Base-by-base conservation (phyloP, 2,329 filamentous ascomycete species). In the Parastagonospora avenae region DNA sequence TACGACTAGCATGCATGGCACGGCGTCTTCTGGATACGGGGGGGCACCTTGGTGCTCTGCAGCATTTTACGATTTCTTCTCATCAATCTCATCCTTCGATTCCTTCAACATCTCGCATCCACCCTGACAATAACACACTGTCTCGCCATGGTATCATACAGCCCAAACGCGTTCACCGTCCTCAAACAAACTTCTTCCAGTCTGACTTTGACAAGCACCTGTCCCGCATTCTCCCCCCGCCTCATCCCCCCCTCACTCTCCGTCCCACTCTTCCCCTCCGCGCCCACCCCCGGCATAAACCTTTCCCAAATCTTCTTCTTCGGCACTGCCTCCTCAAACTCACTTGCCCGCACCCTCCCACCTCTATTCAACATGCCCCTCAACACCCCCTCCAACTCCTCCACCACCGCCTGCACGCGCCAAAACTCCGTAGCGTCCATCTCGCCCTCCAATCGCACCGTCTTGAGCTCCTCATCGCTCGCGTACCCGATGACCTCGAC, bases 341-440 rank as follows among this genome's bases (percentile, higher is more conserved):
- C 14, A 6, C 45, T 45, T 36, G 50, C 55, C n/a, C 48, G 47
- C 32, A 62, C 15, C 4, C 47, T 46, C 27, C 49, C 33, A 38
- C 49, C 61, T n/a, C 52, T 55, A 56, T 67, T 71, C 36, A 78
- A 53, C 16, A 52, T 62, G 15, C 67, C 62, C 32, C 65, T 63
- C 45, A 78, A 48, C 38, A 67, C 57, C 4, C 61, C 52, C 42
- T 74, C 69, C 49, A 80, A 50, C 52, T 79, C 77, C 19, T 66
- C 59, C 8, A 79, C 58, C 1, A 78, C 72, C n/a, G 63, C 67
- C 7, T 68, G 68, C 14, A 75, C 69, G 32, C 70, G 68, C 76
- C 77, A 79, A 50, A 79, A 80, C 47, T 75, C 74, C 7, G 74
- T 66, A 1, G 61, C 64, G 42, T 79, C 73, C 42, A 77, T 71